Percentiles rank a stretch among this genome's conserved stretches.
Conservation (phyloP, 371 early-diverging fungal genomes). For the Funneliformis caledonium region DNA sequence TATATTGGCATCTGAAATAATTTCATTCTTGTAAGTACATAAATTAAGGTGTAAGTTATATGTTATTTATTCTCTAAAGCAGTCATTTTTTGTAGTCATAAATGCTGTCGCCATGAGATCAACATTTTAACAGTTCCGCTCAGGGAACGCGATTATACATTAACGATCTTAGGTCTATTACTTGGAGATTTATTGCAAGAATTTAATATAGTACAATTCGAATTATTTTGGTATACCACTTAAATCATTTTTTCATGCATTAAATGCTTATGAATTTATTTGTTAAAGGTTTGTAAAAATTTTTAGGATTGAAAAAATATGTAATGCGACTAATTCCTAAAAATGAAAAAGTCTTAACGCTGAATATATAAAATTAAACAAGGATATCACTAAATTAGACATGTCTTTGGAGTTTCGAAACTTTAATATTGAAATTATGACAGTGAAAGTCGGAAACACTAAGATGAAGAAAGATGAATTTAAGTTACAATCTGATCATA, state of each 20-base stretch:
- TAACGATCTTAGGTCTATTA: constrained; percentile 15
- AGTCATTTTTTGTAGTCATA: constrained; percentile 20
- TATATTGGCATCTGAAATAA: constrained; percentile 31
- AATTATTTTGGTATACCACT: constrained; percentile 32
- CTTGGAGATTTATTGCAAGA: constrained; percentile 26
- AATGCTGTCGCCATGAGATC: constrained; percentile 13
- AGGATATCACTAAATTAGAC: neutral
- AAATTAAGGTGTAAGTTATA: constrained; percentile 23
- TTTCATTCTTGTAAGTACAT: constrained; percentile 36
- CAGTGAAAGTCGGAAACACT: neutral
- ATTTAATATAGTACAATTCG: constrained; percentile 20
- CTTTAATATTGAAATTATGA: constrained; percentile 13
- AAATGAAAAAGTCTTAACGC: neutral
- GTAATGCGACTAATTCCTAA: neutral
- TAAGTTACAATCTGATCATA: neutral
- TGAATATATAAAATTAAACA: constrained; percentile 5
- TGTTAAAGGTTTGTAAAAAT: neutral
- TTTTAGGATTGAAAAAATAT: constrained; percentile 13
- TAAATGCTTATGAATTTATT: constrained; percentile 1
- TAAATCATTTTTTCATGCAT: neutral
- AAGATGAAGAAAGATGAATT: neutral
- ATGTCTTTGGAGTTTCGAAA: neutral
- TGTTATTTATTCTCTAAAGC: constrained; percentile 4
- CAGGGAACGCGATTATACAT: constrained; percentile 14
- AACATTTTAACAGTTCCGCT: constrained; percentile 19